A percentile compares a stretch with the other conserved stretches of the same genome.
Conservation (phyloP, 83 land plant species). For the Diphasiastrum complanatum region DNA sequence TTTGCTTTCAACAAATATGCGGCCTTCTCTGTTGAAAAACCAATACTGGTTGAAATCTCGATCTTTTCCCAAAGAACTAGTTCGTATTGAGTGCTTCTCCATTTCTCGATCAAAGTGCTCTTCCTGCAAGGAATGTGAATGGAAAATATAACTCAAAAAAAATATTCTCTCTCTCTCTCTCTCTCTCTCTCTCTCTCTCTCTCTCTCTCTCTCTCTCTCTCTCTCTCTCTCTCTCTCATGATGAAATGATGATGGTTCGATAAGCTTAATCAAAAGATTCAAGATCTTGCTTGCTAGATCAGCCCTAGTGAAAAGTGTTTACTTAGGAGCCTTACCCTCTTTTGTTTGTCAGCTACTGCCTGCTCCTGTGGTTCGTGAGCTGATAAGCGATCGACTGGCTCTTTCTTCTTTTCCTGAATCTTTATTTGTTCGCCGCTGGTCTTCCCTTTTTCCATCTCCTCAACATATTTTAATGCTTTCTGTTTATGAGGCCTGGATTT, state of each 20-base stretch:
- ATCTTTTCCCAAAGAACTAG: not conserved
- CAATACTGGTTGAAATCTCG: slow-evolving; percentile 8
- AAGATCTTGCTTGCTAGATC: no score
- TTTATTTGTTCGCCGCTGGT: slow-evolving; percentile 34
- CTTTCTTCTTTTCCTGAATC: slow-evolving; percentile 31
- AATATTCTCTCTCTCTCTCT: no score
- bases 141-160: no score
- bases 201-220: no score
- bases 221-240: no score
- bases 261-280: no score
- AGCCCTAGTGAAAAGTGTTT: no score
- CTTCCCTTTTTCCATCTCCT: slow-evolving; percentile 32
- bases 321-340: slow-evolving; percentile 38
- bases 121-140: not conserved
- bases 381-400: slow-evolving; percentile 24
- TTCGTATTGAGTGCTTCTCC: not conserved
- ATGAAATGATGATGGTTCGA: no score
- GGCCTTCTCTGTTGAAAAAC: slow-evolving; percentile 8
- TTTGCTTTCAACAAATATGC: slow-evolving; percentile 3
- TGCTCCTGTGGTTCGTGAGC: slow-evolving; percentile 37
- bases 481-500: slow-evolving; percentile 24
- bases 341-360: slow-evolving; percentile 30
- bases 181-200: no score
- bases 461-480: slow-evolving; percentile 22
- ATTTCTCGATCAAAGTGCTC: not conserved